A percentile compares a stretch with the other conserved stretches of the same genome.
Evolutionary conservation across 2,329 filamentous ascomycete species (phyloP).

Genomic region (Cytospora piceae): DNA sequence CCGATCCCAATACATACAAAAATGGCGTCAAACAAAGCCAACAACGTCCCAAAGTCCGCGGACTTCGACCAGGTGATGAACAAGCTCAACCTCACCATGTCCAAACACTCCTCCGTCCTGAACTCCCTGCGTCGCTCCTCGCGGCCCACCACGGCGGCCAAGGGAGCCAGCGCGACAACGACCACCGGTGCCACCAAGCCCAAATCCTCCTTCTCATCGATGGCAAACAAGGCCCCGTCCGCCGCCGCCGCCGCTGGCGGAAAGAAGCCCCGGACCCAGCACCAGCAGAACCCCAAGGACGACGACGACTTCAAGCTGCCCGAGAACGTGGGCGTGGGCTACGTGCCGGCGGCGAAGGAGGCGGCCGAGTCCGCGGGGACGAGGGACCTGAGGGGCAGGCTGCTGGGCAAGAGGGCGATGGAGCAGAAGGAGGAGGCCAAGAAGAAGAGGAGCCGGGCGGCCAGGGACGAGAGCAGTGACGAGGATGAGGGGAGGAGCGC

Average conservation of each 20-base stretch:
- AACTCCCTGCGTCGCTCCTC: conserved; percentile 30
- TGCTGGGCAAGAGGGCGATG: conserved; percentile 36
- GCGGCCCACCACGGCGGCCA: conserved; percentile 28
- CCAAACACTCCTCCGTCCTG: conserved; percentile 42
- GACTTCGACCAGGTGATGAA: conserved; percentile 47
- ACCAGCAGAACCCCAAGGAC: conserved; percentile 29
- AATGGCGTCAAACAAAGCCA: conserved; percentile 15
- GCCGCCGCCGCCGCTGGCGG: background rate
- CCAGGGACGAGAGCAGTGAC: conserved; percentile 37
- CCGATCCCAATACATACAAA: background rate
- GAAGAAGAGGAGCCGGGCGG: conserved; percentile 27
- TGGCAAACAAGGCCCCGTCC: conserved; percentile 19
- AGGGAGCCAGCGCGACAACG: conserved; percentile 13
- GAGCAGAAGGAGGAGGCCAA: conserved; percentile 28
- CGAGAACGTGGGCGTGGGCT: conserved; percentile 49
- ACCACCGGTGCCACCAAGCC: conserved; percentile 15
- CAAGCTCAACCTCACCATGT: conserved; percentile 46
- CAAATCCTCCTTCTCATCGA: conserved; percentile 31
- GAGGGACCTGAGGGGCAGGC: conserved; percentile 39
- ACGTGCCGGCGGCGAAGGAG: conserved; percentile 36
- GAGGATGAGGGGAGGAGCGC: conserved; percentile 39
- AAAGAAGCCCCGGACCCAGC: conserved; percentile 2
- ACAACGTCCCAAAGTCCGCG: conserved; percentile 42
- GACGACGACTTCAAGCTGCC: conserved; percentile 33
- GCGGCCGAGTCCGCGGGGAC: conserved; percentile 33